A percentile compares a stretch with the other conserved stretches of the same genome.
Evolutionary conservation across 176 grass and related monocot genomes (phyloP).

Genomic region (Aechmea fasciata): DNA sequence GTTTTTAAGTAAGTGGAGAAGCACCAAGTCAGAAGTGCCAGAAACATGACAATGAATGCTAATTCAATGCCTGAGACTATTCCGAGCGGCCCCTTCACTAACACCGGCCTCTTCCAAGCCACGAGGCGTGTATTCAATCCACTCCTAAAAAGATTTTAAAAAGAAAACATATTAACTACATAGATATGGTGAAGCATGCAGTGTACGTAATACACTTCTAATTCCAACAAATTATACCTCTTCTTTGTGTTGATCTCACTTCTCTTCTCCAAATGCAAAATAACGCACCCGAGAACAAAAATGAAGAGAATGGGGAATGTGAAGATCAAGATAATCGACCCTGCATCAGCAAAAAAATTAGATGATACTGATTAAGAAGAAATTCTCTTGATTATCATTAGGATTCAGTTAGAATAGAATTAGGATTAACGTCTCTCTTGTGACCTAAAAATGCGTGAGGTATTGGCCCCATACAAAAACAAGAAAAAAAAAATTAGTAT

Average conservation of each 20-base stretch:
- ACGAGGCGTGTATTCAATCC: slow-evolving; percentile 1
- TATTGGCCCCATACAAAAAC: too few relatives aligned
- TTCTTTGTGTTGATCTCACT: not conserved
- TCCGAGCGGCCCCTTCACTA: slow-evolving; percentile 45
- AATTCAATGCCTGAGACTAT: slow-evolving; percentile 42
- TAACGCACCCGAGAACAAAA: slow-evolving; percentile 36
- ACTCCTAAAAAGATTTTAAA: not conserved
- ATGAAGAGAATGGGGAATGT: slow-evolving; percentile 46
- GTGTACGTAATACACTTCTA: too few relatives aligned
- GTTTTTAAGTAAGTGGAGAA: slow-evolving; percentile 23
- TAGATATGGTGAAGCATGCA: not conserved
- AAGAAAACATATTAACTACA: not conserved
- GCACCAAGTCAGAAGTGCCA: slow-evolving; percentile 42
- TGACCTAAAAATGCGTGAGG: too few relatives aligned
- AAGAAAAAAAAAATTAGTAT: too few relatives aligned
- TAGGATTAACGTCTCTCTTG: too few relatives aligned
- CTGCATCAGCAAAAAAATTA: slow-evolving; percentile 15
- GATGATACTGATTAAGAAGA: not conserved
- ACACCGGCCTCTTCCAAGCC: slow-evolving; percentile 37
- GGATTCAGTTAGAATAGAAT: too few relatives aligned
- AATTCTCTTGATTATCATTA: not conserved
- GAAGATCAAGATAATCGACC: slow-evolving; percentile 19
- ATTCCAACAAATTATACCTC: not conserved
- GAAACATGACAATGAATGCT: slow-evolving; percentile 34
- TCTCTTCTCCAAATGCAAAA: slow-evolving; percentile 31